Conservation (phyloP, 2,329 filamentous ascomycete genomes). For the Fusarium chlamydosporum region DNA sequence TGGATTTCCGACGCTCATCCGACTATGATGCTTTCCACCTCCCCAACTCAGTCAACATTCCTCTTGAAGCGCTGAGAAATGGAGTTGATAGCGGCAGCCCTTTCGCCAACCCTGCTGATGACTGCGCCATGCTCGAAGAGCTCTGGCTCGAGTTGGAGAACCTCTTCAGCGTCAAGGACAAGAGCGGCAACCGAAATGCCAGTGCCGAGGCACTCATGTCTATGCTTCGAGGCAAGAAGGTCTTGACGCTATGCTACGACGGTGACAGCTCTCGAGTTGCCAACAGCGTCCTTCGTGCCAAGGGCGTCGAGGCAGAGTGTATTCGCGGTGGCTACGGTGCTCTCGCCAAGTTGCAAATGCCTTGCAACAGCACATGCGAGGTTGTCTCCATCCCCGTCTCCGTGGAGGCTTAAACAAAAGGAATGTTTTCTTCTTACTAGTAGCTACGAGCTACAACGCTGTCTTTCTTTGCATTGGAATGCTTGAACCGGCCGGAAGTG, state of each 20-base stretch:
- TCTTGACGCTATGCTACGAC: slow-evolving; percentile 66
- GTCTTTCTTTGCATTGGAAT: background rate
- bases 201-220: slow-evolving; percentile 50
- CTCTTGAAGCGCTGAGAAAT: slow-evolving; percentile 57
- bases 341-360: slow-evolving; percentile 49
- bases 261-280: slow-evolving; percentile 68
- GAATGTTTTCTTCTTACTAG: background rate
- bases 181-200: slow-evolving; percentile 49
- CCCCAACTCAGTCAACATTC: slow-evolving; percentile 62
- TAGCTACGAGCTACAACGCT: background rate
- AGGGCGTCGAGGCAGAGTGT: slow-evolving; percentile 63
- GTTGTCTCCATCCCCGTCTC: slow-evolving; percentile 42
- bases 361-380: slow-evolving; percentile 47
- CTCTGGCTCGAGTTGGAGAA: slow-evolving; percentile 65
- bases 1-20: slow-evolving; percentile 60
- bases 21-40: slow-evolving; percentile 62
- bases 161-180: slow-evolving; percentile 57
- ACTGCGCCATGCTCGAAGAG: slow-evolving; percentile 60
- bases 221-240: slow-evolving; percentile 55
- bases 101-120: slow-evolving; percentile 61
- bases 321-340: slow-evolving; percentile 59
- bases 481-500: slow-evolving; percentile 33
- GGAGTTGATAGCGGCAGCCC: slow-evolving; percentile 49
- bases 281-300: slow-evolving; percentile 67
- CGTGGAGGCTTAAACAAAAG: slow-evolving; percentile 42